Base-by-base conservation (phyloP, 116 monocot species). In the Trichopus zeylanicus region DNA sequence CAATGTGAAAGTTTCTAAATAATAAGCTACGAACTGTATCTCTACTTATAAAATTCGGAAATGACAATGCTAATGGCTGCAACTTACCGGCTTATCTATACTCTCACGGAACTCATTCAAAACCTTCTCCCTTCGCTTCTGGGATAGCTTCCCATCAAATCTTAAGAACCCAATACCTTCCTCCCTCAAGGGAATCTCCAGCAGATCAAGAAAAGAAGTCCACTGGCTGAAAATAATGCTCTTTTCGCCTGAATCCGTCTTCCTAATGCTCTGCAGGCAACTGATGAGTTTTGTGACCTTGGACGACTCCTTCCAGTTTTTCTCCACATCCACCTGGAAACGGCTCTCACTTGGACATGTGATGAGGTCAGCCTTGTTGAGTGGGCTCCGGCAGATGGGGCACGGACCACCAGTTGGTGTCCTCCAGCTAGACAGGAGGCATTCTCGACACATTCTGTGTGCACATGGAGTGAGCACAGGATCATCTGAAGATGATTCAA, bases 181-280 rank as follows among this genome's bases (percentile, higher is more conserved):
- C 27, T 33, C 76, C 6, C 3, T 77, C 23, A 92, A 48, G 10
- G 84, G 68, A 18, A 87, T 71, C 74, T 87, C 87, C 18, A 92
- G 65, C 13, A 92, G 71, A 71, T 92, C 92, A 25, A 92, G 57
- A 65, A 92, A 92, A 0, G 73, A 81, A 19, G 87, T 92, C 87
- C 87, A 92, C 56, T 87, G 92, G 70, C 92, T 87, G 64, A 92
- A 92, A 13, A 92, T 68, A 23, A 92, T 92, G 67, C 92, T 87
- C 81, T 93, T 88, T 67, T 84, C 88, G 7, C 81, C 76, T 15
- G 59, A 26, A 1, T 67, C 75, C 6, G 61, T 68, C 27, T 57
- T 46, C 33, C 47, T 28, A 9, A 82, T 48, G 19, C 52, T 58
- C 42, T 82, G 69, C 3, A 93, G 63, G 57, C 69, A 82, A 8